phyloP scores from a whole-genome alignment of 257 asterid species.

The Fraxinus cuspidata region DNA sequence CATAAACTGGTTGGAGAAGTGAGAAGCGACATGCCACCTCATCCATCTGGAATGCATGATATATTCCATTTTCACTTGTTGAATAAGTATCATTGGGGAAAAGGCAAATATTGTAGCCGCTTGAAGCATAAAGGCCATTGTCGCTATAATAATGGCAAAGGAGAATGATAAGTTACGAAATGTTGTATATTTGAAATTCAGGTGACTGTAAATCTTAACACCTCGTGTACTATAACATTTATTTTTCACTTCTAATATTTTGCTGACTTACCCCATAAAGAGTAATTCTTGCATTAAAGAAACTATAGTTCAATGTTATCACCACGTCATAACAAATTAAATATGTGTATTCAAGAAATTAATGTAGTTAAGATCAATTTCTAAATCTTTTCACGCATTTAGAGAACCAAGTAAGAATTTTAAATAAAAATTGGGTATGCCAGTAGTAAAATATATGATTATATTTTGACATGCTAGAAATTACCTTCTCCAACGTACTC shows the following conservation, averaged over 20 bases:
- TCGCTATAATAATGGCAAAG: neutral
- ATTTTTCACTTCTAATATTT: too few species aligned
- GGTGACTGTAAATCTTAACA: neutral
- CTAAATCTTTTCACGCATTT: neutral
- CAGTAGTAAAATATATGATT: constrained; percentile 3
- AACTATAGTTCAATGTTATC: neutral
- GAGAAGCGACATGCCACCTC: neutral
- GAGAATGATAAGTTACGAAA: neutral
- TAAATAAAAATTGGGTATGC: neutral
- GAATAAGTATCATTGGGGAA: too few species aligned
- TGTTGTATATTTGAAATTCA: neutral
- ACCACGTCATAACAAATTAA: neutral
- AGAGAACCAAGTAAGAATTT: neutral
- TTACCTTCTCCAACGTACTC: constrained; percentile 99
- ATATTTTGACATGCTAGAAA: constrained; percentile 15
- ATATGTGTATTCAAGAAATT: neutral
- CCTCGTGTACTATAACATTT: neutral
- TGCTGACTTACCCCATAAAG: neutral
- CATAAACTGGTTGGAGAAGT: neutral
- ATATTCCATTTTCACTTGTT: neutral
- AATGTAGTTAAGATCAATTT: neutral
- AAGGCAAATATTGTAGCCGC: too few species aligned
- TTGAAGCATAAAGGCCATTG: too few species aligned
- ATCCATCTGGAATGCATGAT: neutral
- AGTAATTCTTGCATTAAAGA: neutral